Conservation (phyloP, 2,329 filamentous ascomycete species). For the Xylariaceae sp. region DNA sequence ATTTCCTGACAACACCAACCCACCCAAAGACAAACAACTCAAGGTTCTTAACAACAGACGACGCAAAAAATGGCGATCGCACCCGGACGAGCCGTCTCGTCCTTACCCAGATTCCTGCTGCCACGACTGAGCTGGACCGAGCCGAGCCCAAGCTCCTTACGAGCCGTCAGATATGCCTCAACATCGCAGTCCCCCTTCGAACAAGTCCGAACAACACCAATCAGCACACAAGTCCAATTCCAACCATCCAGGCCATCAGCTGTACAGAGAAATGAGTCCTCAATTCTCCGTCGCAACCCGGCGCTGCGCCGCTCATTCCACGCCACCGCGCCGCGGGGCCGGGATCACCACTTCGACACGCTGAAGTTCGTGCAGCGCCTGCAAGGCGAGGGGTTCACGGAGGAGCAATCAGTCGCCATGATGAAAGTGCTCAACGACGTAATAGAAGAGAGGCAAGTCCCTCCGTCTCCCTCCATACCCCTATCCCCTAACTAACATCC, state of each 20-base stretch:
- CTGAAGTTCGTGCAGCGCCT: slow-evolving; percentile 93
- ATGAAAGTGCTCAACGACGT: slow-evolving; percentile 97
- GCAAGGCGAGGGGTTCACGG: slow-evolving; percentile 87
- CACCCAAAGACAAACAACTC: neutral
- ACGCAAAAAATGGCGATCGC: slow-evolving; percentile 27
- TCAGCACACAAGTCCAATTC: slow-evolving; percentile 24
- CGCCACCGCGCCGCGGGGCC: slow-evolving; percentile 52
- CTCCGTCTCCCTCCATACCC: neutral
- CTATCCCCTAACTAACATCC: slow-evolving; percentile 3
- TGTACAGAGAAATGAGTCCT: slow-evolving; percentile 7
- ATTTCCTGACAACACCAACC: neutral
- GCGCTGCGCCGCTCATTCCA: slow-evolving; percentile 55
- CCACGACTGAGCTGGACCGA: slow-evolving; percentile 51
- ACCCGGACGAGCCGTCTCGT: slow-evolving; percentile 32
- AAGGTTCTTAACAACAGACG: neutral
- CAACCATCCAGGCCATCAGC: slow-evolving; percentile 12
- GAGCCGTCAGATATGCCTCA: slow-evolving; percentile 28
- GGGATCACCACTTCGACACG: slow-evolving; percentile 96
- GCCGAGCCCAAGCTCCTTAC: slow-evolving; percentile 27
- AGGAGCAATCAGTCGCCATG: slow-evolving; percentile 94
- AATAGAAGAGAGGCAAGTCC: slow-evolving; percentile 75
- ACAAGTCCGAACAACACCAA: slow-evolving; percentile 19
- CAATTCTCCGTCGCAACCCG: slow-evolving; percentile 28
- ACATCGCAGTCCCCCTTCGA: slow-evolving; percentile 20
- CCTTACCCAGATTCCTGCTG: slow-evolving; percentile 49